Base-by-base conservation (phyloP, 2,329 filamentous ascomycete species). In the Thelonectria discophora region DNA sequence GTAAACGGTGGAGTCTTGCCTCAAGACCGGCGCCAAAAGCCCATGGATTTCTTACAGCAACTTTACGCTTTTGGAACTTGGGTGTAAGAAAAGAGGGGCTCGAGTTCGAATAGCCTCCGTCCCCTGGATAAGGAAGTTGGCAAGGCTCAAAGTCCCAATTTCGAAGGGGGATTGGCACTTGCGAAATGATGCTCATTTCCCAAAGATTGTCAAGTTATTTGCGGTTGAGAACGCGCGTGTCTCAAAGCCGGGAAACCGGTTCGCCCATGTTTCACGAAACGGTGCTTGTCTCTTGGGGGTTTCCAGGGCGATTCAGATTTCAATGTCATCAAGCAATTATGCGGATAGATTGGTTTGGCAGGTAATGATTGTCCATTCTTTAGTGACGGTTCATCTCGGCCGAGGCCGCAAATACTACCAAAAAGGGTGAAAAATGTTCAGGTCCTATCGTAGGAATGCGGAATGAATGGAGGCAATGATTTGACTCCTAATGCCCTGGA, bases 151-250 rank as follows among this genome's bases (percentile, higher is more conserved):
- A 34, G 12, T n/a, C 27, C 30, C 32, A 34, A 34, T 49, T 55
- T 27, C 15, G 15, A n/a, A 15, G 20, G 32, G 48, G 42, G 20
- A 50, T 17, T 47, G n/a, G 32, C 15, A 7, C 15, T 24, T 58
- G 60, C 56, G 60, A 63, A 60, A 63, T 63, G 60, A 63, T 63
- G 42, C 56, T 63, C 60, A 63, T 63, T 63, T 63, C 60, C 60
- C 52, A 42, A 47, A n/a, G n/a, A n/a, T n/a, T n/a, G n/a, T n/a
- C n/a, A n/a, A n/a, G n/a, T n/a, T n/a, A n/a, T n/a, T n/a, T n/a
- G n/a, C n/a, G n/a, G 34, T 39, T 34, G 40, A 12, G 34, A 54
- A 62, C 55, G 50, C 60, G 55, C 39, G 55, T 50, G 43, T 57
- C 7, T 34, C 48, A 42, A 55, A 46, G 52, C 17, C 13, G 10